phyloP scores from a whole-genome alignment of 768 basidiomycete species.

The Termitomyces sp. region DNA sequence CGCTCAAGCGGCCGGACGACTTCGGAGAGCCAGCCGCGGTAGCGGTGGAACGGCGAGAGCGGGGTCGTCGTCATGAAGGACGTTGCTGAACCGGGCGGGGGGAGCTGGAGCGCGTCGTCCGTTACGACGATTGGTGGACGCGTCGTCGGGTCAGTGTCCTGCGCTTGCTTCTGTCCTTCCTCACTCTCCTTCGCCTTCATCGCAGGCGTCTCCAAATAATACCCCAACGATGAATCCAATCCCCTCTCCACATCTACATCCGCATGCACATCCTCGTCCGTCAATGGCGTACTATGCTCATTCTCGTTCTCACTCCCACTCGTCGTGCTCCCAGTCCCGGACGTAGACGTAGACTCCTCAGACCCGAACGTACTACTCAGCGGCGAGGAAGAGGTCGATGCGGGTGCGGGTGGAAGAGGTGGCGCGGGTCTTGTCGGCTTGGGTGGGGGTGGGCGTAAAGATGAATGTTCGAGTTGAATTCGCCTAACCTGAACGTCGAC shows the following conservation, averaged over 20 bases:
- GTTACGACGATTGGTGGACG: not conserved
- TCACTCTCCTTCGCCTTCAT: not conserved
- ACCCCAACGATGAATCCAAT: not conserved
- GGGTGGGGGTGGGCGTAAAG: not conserved
- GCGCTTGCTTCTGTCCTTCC: constrained; percentile 7
- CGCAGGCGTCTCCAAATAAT: not conserved
- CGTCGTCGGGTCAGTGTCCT: not conserved
- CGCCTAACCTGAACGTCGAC: not conserved
- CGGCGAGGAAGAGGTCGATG: constrained; percentile 37
- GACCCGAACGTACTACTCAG: constrained; percentile 40
- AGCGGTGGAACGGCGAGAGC: constrained; percentile 42
- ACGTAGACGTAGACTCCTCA: not conserved
- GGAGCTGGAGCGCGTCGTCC: not conserved
- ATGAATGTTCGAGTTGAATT: too few species aligned
- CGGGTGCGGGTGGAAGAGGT: not conserved
- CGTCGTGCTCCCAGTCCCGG: constrained; percentile 8
- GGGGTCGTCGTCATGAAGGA: not conserved
- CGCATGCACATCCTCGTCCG: not conserved
- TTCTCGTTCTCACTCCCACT: not conserved
- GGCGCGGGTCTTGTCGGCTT: not conserved
- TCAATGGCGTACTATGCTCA: not conserved
- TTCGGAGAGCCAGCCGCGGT: constrained; percentile 58
- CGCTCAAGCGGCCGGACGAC: constrained; percentile 54
- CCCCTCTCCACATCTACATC: not conserved
- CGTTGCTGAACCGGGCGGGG: not conserved